These are phyloP conservation scores for Acanthamoeba culbertsoni DNA, from an alignment of 208 protist species.

Conservation along the genomic window DNA sequence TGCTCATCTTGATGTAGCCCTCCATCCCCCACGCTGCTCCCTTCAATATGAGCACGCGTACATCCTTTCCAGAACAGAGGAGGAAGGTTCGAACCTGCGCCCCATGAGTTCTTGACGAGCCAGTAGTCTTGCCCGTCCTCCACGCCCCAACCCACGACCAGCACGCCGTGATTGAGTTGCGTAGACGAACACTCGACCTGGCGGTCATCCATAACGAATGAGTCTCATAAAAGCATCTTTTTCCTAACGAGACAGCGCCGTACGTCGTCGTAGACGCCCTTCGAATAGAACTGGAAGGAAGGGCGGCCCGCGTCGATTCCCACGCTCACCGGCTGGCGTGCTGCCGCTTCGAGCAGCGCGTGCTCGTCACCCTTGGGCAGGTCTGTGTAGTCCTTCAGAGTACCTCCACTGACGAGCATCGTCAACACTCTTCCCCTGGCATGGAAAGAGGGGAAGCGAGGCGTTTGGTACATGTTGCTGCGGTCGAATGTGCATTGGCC, in stretches of 20 bases:
- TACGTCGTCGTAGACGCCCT: conserved; percentile 83
- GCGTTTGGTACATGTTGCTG: conserved; percentile 82
- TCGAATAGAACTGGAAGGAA: conserved; percentile 83
- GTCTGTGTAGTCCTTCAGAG: neutral
- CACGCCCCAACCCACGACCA: conserved; percentile 80
- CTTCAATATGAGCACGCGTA: neutral
- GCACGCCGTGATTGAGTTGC: conserved; percentile 79
- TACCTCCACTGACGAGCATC: neutral
- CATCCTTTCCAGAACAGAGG: neutral
- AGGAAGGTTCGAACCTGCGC: neutral
- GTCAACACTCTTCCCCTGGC: too few relatives aligned
- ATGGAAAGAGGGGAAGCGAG: neutral
- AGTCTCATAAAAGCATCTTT: neutral
- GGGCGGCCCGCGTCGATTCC: conserved; percentile 89
- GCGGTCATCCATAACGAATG: neutral
- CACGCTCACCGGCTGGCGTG: conserved; percentile 73
- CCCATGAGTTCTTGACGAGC: conserved; percentile 90
- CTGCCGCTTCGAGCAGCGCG: neutral
- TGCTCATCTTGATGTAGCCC: conserved; percentile 81
- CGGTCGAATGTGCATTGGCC: conserved; percentile 65
- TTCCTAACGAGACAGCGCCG: neutral
- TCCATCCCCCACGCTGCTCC: conserved; percentile 73
- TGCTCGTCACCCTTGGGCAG: neutral
- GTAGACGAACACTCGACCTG: conserved; percentile 75
- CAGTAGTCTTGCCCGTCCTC: conserved; percentile 76